These are phyloP conservation scores for Saprolegnia parasitica DNA, from an alignment of 352 stramenopile genomes.

Conservation along the genomic window DNA sequence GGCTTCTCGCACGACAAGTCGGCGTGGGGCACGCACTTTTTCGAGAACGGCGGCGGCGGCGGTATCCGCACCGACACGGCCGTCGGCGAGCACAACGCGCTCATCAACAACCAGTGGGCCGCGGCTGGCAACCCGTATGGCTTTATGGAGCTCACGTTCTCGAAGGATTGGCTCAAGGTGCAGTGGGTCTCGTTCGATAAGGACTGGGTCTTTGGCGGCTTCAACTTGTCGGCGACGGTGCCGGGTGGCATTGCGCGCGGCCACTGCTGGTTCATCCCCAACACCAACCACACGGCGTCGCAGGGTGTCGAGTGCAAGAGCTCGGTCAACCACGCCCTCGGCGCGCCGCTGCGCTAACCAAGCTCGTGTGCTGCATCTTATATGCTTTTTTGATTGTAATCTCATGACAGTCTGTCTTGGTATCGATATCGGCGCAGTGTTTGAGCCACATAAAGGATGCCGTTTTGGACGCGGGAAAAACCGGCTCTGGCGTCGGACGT, in stretches of 20 bases:
- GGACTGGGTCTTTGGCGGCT: conserved; percentile 71
- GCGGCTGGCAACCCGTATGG: conserved; percentile 73
- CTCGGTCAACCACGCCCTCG: conserved; percentile 20
- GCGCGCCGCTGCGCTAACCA: conserved; percentile 22
- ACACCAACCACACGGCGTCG: conserved; percentile 44
- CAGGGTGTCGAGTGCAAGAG: conserved; percentile 55
- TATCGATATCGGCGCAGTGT: too few species aligned
- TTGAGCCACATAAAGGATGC: too few species aligned
- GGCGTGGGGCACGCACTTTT: conserved; percentile 75
- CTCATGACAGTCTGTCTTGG: too few species aligned
- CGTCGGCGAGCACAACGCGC: conserved; percentile 17
- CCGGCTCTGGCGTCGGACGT: too few species aligned
- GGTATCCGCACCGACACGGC: conserved; percentile 72
- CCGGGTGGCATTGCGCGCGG: conserved; percentile 71
- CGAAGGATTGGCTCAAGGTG: conserved; percentile 77
- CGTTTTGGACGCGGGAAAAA: too few species aligned
- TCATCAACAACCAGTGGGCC: conserved; percentile 55
- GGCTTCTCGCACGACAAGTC: conserved; percentile 70
- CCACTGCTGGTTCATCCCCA: conserved; percentile 82
- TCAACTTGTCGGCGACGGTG: conserved; percentile 61
- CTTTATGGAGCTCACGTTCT: conserved; percentile 83
- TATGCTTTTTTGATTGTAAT: not conserved
- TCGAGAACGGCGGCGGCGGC: conserved; percentile 64
- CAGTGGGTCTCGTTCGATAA: conserved; percentile 83
- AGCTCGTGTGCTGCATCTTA: not conserved